Evolutionary conservation across 495 filamentous ascomycete genomes (phyloP).

Genomic region (Hypoxylon lienhwacheense): DNA sequence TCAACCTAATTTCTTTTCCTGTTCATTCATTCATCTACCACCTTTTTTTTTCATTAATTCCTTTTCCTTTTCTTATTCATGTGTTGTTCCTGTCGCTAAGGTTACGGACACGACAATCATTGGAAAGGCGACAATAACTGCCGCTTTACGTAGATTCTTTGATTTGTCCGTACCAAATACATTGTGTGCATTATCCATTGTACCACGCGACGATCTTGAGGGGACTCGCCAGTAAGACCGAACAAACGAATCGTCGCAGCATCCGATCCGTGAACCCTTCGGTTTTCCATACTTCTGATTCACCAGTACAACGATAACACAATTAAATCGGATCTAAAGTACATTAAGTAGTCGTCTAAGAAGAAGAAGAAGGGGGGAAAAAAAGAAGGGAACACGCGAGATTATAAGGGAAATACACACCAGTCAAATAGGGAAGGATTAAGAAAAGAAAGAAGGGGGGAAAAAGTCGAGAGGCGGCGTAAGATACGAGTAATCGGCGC

Average conservation of each 20-base stretch:
- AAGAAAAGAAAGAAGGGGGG: conserved; percentile 14
- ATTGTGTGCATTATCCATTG: conserved; percentile 1
- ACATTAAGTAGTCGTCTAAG: no score
- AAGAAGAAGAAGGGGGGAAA: no score
- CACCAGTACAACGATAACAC: conserved; percentile 8
- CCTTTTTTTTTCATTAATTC: conserved; percentile 20
- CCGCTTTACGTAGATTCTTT: conserved; percentile 1
- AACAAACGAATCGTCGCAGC: conserved; percentile 31
- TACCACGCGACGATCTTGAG: conserved; percentile 15
- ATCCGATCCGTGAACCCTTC: conserved; percentile 27
- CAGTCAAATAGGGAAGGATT: conserved; percentile 19
- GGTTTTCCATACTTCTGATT: conserved; percentile 13
- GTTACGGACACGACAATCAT: conserved; percentile 9
- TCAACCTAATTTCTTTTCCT: conserved; percentile 19
- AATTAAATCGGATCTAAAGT: no score
- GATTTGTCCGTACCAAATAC: neutral
- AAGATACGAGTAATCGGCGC: conserved; percentile 23
- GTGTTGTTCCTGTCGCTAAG: conserved; percentile 1
- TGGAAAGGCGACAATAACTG: conserved; percentile 6
- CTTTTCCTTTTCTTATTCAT: conserved; percentile 8
- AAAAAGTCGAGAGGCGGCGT: conserved; percentile 36
- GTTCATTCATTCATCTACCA: conserved; percentile 18
- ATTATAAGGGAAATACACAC: conserved; percentile 10
- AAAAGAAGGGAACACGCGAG: no score
- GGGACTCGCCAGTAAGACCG: conserved; percentile 19